Conservation (phyloP, 129 eudicot genomes). For the Deinandra increscens region DNA sequence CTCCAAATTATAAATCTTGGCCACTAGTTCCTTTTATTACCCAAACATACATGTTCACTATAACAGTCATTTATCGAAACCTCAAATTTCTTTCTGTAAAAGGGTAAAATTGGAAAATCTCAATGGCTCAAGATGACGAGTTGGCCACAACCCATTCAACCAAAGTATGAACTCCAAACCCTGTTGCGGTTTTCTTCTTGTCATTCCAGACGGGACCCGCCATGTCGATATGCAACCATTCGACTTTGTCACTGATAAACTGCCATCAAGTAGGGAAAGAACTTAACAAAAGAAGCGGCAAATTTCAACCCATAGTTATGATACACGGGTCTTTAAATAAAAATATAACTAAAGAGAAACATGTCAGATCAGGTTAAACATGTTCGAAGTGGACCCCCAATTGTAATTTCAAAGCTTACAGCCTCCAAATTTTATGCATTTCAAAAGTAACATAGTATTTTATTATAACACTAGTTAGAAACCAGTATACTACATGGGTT, state of each 20-base stretch:
- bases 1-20: slow-evolving; percentile 9
- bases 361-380: background rate
- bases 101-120: background rate
- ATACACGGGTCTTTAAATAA: background rate
- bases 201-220: slow-evolving; percentile 97
- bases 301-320: background rate
- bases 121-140: slow-evolving; percentile 43
- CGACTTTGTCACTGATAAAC: slow-evolving; percentile 94
- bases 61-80: background rate
- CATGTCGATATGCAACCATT: slow-evolving; percentile 95
- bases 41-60: background rate
- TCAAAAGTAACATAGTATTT: too few species aligned
- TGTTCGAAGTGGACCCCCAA: background rate
- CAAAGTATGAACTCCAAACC: slow-evolving; percentile 80
- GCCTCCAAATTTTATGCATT: background rate
- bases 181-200: slow-evolving; percentile 83
- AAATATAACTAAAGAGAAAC: background rate
- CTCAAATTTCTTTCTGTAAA: background rate
- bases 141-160: slow-evolving; percentile 89
- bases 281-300: background rate
- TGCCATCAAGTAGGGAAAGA: slow-evolving; percentile 26
- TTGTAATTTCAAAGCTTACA: slow-evolving; percentile 5
- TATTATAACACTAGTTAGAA: too few species aligned
- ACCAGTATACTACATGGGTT: too few species aligned
- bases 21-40: background rate